Conservation (phyloP, 2,329 filamentous ascomycete genomes). For the Onygenales sp. region DNA sequence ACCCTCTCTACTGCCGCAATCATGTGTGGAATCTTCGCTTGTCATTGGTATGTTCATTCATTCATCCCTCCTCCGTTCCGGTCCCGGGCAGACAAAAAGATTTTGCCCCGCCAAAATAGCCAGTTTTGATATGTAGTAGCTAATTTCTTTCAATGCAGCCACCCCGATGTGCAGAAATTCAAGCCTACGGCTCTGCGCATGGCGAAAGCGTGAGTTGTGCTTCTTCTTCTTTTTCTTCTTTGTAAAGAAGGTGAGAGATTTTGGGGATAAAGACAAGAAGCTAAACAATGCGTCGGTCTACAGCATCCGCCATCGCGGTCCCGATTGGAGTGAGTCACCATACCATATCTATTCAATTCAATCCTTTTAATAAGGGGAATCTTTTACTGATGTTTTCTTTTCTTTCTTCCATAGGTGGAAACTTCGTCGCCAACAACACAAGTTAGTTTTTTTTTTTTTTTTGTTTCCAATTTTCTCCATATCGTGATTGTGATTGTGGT, state of each 20-base stretch:
- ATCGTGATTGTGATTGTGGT: slow-evolving; percentile 1
- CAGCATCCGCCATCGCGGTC: slow-evolving; percentile 89
- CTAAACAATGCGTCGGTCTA: slow-evolving; percentile 5
- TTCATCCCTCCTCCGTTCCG: slow-evolving; percentile 15
- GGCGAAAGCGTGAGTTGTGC: slow-evolving; percentile 71
- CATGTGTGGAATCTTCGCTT: slow-evolving; percentile 98
- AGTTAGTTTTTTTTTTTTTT: slow-evolving; percentile 49
- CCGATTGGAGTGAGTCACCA: slow-evolving; percentile 83
- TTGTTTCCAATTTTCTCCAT: neutral
- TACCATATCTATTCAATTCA: neutral
- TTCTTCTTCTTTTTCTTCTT: neutral
- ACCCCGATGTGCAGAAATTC: slow-evolving; percentile 92
- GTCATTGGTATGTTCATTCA: slow-evolving; percentile 63
- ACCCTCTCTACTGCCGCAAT: slow-evolving; percentile 30
- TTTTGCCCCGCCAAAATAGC: neutral
- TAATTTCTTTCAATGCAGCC: slow-evolving; percentile 35
- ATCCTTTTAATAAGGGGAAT: neutral
- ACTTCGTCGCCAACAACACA: slow-evolving; percentile 78
- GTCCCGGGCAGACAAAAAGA: neutral
- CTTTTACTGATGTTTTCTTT: neutral
- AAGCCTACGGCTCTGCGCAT: slow-evolving; percentile 90
- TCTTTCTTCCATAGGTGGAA: slow-evolving; percentile 57
- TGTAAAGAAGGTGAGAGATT: neutral
- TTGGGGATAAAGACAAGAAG: neutral
- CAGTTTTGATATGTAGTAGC: neutral